These are phyloP conservation scores for Neurospora sp. DNA, from an alignment of 2,329 filamentous ascomycete genomes.

Conservation along the genomic window DNA sequence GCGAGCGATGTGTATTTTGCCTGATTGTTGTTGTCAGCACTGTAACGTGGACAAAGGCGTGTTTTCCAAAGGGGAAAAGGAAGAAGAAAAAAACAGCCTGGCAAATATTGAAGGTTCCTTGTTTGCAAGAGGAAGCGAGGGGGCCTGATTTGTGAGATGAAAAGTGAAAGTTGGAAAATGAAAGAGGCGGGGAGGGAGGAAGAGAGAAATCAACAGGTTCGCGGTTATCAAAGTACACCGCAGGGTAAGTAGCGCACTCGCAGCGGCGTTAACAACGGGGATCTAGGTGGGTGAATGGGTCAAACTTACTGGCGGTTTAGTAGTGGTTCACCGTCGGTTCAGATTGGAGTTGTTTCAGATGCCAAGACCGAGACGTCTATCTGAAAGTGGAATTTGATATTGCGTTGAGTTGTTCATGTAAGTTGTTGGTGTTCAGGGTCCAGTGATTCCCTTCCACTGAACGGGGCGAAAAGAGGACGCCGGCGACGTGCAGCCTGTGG, in stretches of 20 bases:
- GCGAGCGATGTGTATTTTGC: neutral
- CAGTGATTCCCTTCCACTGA: neutral
- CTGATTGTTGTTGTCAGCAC: neutral
- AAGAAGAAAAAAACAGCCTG: neutral
- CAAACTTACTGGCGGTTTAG: neutral
- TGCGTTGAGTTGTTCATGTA: neutral
- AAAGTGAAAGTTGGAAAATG: neutral
- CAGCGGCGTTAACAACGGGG: neutral
- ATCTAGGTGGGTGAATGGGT: neutral
- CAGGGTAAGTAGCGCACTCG: neutral
- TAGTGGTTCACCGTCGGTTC: neutral
- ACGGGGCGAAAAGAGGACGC: neutral
- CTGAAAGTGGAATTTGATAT: neutral
- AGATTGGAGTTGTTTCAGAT: neutral
- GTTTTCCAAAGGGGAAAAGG: neutral
- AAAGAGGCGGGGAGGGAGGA: neutral
- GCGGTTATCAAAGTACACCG: neutral
- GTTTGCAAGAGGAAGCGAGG: neutral
- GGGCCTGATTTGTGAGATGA: neutral
- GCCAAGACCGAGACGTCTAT: neutral
- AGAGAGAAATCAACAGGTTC: neutral
- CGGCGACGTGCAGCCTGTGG: neutral
- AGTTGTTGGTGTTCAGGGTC: neutral
- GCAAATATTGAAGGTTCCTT: neutral
- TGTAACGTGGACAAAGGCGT: neutral